These are phyloP conservation scores for Rhizophora apiculata DNA, from an alignment of 345 rosid genomes.

Conservation along the genomic window DNA sequence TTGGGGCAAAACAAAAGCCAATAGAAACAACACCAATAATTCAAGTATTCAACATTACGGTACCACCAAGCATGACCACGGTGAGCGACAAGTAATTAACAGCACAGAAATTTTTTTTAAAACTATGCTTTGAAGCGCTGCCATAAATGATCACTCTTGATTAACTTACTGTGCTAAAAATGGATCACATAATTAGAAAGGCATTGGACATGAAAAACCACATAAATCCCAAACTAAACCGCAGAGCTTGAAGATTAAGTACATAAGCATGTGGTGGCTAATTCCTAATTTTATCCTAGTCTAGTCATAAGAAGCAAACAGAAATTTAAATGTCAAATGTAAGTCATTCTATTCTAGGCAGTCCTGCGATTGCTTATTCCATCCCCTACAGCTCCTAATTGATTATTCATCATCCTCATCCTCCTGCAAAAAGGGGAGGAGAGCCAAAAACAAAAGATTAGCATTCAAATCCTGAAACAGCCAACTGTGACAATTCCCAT, in stretches of 20 bases:
- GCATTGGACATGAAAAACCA: too few species aligned
- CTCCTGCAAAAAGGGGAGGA: conserved; percentile 31
- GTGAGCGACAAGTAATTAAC: too few species aligned
- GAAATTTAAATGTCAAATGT: conserved; percentile 2
- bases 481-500: background rate
- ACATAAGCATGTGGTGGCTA: conserved; percentile 13
- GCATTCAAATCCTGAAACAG: background rate
- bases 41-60: too few species aligned
- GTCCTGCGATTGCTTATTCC: conserved; percentile 8
- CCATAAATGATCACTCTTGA: too few species aligned
- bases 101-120: too few species aligned
- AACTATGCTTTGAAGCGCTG: too few species aligned
- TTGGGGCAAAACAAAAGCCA: too few species aligned
- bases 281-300: conserved; percentile 10
- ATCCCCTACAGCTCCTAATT: background rate
- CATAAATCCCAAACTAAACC: conserved; percentile 14
- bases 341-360: conserved; percentile 19
- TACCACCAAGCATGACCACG: too few species aligned
- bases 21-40: too few species aligned
- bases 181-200: too few species aligned
- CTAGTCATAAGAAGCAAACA: conserved; percentile 15
- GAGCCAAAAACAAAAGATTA: background rate
- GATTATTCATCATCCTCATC: conserved; percentile 56
- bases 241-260: conserved; percentile 15
- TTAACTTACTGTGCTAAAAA: too few species aligned